Base-by-base conservation (phyloP, 2,329 filamentous ascomycete species). In the Pyrenophora graminea region DNA sequence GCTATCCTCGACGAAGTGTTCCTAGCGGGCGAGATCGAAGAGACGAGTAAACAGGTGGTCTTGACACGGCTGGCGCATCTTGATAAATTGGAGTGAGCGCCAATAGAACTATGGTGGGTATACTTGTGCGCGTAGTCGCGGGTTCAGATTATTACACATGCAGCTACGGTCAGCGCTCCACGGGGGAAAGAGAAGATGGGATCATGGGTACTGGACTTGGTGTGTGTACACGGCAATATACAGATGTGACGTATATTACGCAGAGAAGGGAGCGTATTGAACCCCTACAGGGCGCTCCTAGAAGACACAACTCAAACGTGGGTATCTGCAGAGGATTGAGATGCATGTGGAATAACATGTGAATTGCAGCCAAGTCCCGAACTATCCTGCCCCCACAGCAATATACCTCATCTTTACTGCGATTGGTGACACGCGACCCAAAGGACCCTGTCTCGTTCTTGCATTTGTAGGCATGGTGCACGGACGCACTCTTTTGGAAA, bases 1-100 rank as follows among this genome's bases (percentile, higher is more conserved):
- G 94, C 94, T 41, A 99, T 99, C 58, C 85, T 99, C 23, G 94
- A 99, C 71, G 94, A 99, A 79, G 94, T 99, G 17, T 99, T 99
- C 74, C 78, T 99, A 55, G 94, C 94, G 0, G 94, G 94, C 15
- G 94, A 99, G 81, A 96, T 99, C 55, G 91, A 99, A 77, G 94
- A 99, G 82, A 97, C 93, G 56, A 96, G 91, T 73, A 99, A 97
- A 76, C 93, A 97, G 77, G 94, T 97, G 27, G 94, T 99, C 15
- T 78, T 99, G 68, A 97, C 94, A 46, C 79, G 94, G 65, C 72
- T 99, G 74, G 94, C 97, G 71, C 94, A 99, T 79, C 74, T 99
- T 73, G 94, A 99, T 71, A 97, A 97, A 76, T 77, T 99, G 70
- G 94, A 99, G 75, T 97, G 67, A 57, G 12, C 10, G 31, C 39